Percentiles rank a stretch among this genome's conserved stretches.
These are phyloP conservation scores for Stevia rebaudiana DNA, from an alignment of 140 eudicot genomes.

Conservation along the genomic window DNA sequence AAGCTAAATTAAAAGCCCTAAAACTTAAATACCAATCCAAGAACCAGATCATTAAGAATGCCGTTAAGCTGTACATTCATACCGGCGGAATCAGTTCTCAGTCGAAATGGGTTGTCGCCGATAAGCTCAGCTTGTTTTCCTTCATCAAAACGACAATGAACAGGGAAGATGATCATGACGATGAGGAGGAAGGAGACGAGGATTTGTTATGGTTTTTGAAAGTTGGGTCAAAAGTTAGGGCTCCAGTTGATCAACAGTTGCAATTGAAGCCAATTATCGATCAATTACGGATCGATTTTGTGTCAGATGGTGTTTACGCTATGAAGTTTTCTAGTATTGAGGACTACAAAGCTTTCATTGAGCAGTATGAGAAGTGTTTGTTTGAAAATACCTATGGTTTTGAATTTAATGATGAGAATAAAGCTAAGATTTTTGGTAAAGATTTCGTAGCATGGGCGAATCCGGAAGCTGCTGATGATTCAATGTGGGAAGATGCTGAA, in stretches of 20 bases:
- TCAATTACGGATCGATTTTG: slow-evolving; percentile 84
- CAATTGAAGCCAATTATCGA: slow-evolving; percentile 87
- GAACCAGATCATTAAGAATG: slow-evolving; percentile 35
- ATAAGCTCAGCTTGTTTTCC: slow-evolving; percentile 41
- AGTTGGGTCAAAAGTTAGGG: slow-evolving; percentile 69
- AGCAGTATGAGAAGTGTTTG: slow-evolving; percentile 58
- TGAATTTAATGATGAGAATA: slow-evolving; percentile 66
- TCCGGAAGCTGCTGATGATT: slow-evolving; percentile 77
- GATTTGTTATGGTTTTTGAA: slow-evolving; percentile 54
- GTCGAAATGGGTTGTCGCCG: slow-evolving; percentile 76
- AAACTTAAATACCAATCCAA: slow-evolving; percentile 52
- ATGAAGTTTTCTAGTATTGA: slow-evolving; percentile 56
- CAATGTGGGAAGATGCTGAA: slow-evolving; percentile 82
- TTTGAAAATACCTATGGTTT: slow-evolving; percentile 83
- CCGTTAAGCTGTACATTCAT: slow-evolving; percentile 76
- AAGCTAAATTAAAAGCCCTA: slow-evolving; percentile 45
- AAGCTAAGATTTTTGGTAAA: slow-evolving; percentile 73
- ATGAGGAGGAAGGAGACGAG: slow-evolving; percentile 24
- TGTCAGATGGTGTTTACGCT: slow-evolving; percentile 76
- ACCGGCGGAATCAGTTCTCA: slow-evolving; percentile 73
- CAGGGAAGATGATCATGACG: slow-evolving; percentile 25
- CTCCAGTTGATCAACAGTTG: slow-evolving; percentile 65
- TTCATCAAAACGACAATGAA: slow-evolving; percentile 39
- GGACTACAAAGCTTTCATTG: slow-evolving; percentile 54
- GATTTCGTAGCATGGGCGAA: slow-evolving; percentile 81